These are phyloP conservation scores for Heliamphora exappendiculata DNA, from an alignment of 148 eudicot genomes.

Conservation along the genomic window DNA sequence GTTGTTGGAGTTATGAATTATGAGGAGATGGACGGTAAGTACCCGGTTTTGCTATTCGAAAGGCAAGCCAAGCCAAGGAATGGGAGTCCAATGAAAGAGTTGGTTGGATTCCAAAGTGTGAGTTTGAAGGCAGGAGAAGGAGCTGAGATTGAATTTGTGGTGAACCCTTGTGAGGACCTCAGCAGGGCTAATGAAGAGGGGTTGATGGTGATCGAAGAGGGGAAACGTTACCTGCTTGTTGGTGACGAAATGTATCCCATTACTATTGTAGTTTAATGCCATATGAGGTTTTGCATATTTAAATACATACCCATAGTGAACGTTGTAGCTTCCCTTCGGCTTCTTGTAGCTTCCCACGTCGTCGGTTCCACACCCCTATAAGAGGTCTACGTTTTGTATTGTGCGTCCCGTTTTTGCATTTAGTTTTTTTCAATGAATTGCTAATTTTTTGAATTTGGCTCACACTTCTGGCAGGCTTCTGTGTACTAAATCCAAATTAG, in stretches of 20 bases:
- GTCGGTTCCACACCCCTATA: too few relatives aligned
- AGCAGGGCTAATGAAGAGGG: constrained; percentile 53
- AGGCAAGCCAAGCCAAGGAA: constrained; percentile 26
- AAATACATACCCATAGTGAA: not conserved
- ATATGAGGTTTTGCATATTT: not conserved
- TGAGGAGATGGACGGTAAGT: constrained; percentile 53
- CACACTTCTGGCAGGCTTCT: too few relatives aligned
- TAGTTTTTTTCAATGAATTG: too few relatives aligned
- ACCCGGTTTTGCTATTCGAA: constrained; percentile 38
- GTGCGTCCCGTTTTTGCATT: too few relatives aligned
- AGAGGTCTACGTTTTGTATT: too few relatives aligned
- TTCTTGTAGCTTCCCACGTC: too few relatives aligned
- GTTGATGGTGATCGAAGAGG: constrained; percentile 55
- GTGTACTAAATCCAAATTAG: too few relatives aligned
- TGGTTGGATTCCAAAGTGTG: constrained; percentile 59
- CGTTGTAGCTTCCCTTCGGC: not conserved
- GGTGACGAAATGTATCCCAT: constrained; percentile 53
- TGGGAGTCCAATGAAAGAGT: constrained; percentile 45
- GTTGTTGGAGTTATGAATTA: constrained; percentile 43
- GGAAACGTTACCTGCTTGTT: constrained; percentile 38
- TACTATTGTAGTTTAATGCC: constrained; percentile 16
- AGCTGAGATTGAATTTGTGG: constrained; percentile 33
- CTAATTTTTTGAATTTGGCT: too few relatives aligned
- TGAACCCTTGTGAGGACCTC: constrained; percentile 67
- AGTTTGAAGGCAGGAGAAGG: constrained; percentile 36